Evolutionary conservation across 805 yeast genomes (phyloP), one percentile per base, ranked within the genome.

Genomic region (Wickerhamomyces mucosus): DNA sequence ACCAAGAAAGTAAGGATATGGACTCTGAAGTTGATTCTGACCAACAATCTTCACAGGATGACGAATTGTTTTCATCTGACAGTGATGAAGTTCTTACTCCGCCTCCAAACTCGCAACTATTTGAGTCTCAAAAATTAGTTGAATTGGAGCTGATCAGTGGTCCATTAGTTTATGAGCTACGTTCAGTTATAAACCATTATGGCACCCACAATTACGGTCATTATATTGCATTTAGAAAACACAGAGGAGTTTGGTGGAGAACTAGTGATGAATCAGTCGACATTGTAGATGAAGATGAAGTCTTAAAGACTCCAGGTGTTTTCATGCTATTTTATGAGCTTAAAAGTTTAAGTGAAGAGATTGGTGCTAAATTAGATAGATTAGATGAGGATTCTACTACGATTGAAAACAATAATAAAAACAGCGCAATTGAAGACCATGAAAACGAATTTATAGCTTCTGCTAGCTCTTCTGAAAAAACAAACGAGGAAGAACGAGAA

Each of bases 201-300:
- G 98, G 98, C 29, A 81, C 95, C 1, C 96, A 92, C 46, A 86
- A 89, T 46, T 92, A 85, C 52, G 98, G 98, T n/a, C 98, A 89
- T 55, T 89, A 89, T 51, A 82, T 89, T 38, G 85, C 94, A 26
- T 89, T 72, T 59, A 73, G 96, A 48, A 78, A 75, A 47, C 69
- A 61, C 36, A 70, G 94, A 42, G 92, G 88, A 3, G 67, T 75
- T 9, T 89, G 98, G 98, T 88, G 96, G 95, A 72, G 95, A 51
- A 78, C 88, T 14, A 79, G 92, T 45, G 98, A 92, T 55, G 95
- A 86, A 50, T 75, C 77, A 3, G 94, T 88, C 3, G 75, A 84
- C 37, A 67, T 82, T 20, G 85, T 84, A 4, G 69, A 75, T 10
- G 95, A 84, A 50, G 69, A 69, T 3, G 95, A 88, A 50, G 96